phyloP scores from a whole-genome alignment of 1,139 yeast genomes.

The Candida dubliniensis region DNA sequence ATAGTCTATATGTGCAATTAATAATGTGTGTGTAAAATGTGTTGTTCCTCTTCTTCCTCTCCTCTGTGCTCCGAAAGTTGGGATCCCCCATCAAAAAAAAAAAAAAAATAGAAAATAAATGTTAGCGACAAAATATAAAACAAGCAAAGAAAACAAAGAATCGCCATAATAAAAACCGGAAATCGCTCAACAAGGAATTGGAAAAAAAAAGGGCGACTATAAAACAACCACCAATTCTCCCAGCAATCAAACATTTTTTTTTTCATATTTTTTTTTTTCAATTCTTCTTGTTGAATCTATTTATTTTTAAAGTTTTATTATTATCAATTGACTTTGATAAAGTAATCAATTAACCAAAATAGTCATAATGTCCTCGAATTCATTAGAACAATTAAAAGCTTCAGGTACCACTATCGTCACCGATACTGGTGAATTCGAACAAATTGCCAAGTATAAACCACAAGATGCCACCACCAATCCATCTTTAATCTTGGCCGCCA shows the following conservation, averaged over 20 bases:
- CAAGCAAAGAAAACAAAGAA: too few relatives aligned
- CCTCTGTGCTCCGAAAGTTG: conserved; percentile 6
- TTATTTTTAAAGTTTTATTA: not conserved
- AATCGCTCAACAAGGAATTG: not conserved
- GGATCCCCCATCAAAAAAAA: not conserved
- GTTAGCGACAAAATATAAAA: not conserved
- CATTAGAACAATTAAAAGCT: conserved; percentile 91
- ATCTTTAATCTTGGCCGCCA: conserved; percentile 92
- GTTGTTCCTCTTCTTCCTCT: not conserved
- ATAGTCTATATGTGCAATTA: not conserved
- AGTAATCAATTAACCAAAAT: not conserved
- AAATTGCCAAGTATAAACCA: conserved; percentile 96
- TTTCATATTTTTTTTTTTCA: not conserved
- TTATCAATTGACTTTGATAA: conserved; percentile 1
- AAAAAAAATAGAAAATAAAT: not conserved
- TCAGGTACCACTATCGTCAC: conserved; percentile 96
- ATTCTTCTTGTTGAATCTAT: not conserved
- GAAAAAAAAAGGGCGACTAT: conserved; percentile 2
- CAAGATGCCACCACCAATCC: conserved; percentile 99
- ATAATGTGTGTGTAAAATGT: not conserved
- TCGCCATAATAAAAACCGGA: conserved; percentile 1
- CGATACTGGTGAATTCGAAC: conserved; percentile 98
- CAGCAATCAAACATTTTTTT: not conserved
- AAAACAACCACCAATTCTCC: conserved; percentile 3
- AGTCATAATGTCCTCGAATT: conserved; percentile 43